These are phyloP conservation scores for Colletotrichum abscissum DNA, from an alignment of 2,329 filamentous ascomycete genomes.

Conservation along the genomic window DNA sequence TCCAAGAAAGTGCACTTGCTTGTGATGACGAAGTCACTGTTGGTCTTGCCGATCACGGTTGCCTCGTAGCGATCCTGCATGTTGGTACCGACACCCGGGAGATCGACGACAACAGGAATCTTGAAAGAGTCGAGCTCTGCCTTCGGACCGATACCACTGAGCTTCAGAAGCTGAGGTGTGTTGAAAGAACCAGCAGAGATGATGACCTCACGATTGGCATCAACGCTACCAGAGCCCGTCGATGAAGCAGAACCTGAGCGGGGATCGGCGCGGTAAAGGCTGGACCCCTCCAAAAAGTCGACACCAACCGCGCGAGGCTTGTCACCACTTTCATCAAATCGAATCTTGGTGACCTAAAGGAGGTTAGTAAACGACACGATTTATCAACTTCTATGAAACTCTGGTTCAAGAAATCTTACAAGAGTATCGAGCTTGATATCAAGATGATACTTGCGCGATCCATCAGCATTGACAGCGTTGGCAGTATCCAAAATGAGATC, in stretches of 20 bases:
- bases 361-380: not conserved
- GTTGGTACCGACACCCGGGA: constrained; percentile 63
- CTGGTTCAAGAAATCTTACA: not conserved
- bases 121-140: constrained; percentile 53
- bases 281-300: constrained; percentile 48
- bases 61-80: constrained; percentile 57
- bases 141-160: constrained; percentile 60
- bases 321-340: constrained; percentile 45
- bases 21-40: constrained; percentile 42
- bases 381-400: constrained; percentile 18
- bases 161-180: constrained; percentile 62
- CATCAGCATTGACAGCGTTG: constrained; percentile 21
- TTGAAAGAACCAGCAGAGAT: constrained; percentile 61
- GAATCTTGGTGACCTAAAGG: constrained; percentile 47
- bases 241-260: constrained; percentile 42
- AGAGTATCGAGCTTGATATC: constrained; percentile 40
- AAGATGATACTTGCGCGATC: constrained; percentile 41
- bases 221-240: not conserved
- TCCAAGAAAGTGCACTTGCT: constrained; percentile 46
- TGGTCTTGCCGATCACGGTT: constrained; percentile 36
- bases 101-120: constrained; percentile 57
- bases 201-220: constrained; percentile 57
- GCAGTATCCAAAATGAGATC: constrained; percentile 24
- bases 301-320: constrained; percentile 47
- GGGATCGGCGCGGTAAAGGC: constrained; percentile 56